Evolutionary conservation across 148 eudicot genomes (phyloP), one percentile per base, ranked within the genome.

Genomic region (Amaranthus palmeri): DNA sequence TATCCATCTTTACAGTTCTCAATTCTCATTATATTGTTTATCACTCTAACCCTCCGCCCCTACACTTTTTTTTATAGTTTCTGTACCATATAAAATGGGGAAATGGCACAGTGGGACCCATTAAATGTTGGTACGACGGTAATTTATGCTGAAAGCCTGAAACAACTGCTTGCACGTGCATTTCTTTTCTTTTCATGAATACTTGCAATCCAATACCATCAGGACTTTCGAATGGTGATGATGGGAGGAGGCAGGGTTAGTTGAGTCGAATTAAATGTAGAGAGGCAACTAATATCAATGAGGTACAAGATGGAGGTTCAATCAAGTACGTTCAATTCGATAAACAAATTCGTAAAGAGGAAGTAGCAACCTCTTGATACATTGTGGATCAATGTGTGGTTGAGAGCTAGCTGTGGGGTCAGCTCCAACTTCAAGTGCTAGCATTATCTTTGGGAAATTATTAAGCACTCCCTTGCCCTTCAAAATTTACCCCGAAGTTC

Each of bases 351-450:
- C 2, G 42, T 36, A 17, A 7, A 58, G 64, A 60, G 64, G 4
- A 40, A 60, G 64, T 60, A 46, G 64, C 64, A 60, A 10, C 65
- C 65, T 65, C 40, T 64, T 46, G 52, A 64, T 64, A 52, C 1
- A 8, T 6, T 47, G 15, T 46, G 46, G 68, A 65, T 63, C 1
- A 3, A 2, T 47, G 0, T 46, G 25, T 65, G 68, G 68, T 47
- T 46, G 25, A 60, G 64, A 10, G 46, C 9, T 60, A 36, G 68
- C 41, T 46, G 7, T 65, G 53, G 46, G 68, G 40, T 64, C 48
- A 46, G 47, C 8, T 45, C 11, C 15, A 11, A 47, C 40, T 65
- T 0, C 68, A 25, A 25, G 36, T 25, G 36, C 36, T 25, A 25
- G 36, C 36, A 25, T 25, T 25, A 25, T 25, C 36, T 25, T 25